phyloP scores from a whole-genome alignment of 164 flowering plant genomes.

The Kingdonia uniflora region DNA sequence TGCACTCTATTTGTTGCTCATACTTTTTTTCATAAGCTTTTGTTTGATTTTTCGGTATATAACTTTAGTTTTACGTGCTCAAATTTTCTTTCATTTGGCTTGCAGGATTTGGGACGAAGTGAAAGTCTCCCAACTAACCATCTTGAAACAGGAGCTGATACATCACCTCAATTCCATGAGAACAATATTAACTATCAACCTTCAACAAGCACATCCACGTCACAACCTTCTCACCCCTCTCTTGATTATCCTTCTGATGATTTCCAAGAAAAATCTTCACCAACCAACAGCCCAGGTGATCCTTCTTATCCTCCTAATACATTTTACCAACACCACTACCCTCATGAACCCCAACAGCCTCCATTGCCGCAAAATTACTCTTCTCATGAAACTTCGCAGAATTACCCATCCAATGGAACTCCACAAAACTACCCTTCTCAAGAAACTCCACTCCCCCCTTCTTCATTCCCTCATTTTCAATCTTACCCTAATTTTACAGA shows the following conservation, averaged over 20 bases:
- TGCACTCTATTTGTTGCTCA: no score
- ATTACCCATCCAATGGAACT: no score
- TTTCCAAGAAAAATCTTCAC: conserved; percentile 32
- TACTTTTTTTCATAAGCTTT: no score
- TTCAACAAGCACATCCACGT: background rate
- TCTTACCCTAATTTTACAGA: conserved; percentile 81
- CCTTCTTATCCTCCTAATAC: conserved; percentile 31
- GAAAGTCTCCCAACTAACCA: conserved; percentile 17
- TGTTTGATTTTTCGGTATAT: no score
- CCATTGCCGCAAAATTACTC: conserved; percentile 26
- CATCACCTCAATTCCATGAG: conserved; percentile 28
- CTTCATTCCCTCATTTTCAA: conserved; percentile 57
- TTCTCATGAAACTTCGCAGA: conserved; percentile 32
- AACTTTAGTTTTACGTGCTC: no score
- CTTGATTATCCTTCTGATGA: conserved; percentile 37
- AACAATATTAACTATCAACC: conserved; percentile 13
- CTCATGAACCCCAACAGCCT: conserved; percentile 42
- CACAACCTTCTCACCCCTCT: conserved; percentile 13
- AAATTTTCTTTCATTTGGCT: background rate
- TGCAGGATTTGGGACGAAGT: conserved; percentile 52
- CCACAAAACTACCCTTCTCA: conserved; percentile 28
- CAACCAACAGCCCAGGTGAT: conserved; percentile 30
- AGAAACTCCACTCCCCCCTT: conserved; percentile 24
- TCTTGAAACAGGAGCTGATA: conserved; percentile 29
- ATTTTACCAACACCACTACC: conserved; percentile 35